Conservation (phyloP, 495 filamentous ascomycete genomes). For the Oleoguttula mirabilis region DNA sequence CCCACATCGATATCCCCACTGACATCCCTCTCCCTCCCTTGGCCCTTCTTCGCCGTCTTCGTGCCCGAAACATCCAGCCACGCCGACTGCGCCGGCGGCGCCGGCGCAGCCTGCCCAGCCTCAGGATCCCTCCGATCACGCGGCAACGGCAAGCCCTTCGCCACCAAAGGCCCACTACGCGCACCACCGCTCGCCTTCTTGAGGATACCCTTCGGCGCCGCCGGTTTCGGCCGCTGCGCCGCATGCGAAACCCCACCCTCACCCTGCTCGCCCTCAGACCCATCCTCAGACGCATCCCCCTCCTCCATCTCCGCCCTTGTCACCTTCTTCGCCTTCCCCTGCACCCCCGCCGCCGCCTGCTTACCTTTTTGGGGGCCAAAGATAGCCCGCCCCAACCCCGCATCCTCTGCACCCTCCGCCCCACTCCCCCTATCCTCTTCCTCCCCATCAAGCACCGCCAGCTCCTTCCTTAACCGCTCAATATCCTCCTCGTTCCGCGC, state of each 20-base stretch:
- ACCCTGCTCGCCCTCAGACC: slow-evolving; percentile 27
- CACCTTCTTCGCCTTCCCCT: slow-evolving; percentile 28
- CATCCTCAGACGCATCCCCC: slow-evolving; percentile 41
- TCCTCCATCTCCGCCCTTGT: slow-evolving; percentile 54
- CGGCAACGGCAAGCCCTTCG: no score
- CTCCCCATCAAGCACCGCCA: slow-evolving; percentile 37
- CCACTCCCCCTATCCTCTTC: slow-evolving; percentile 34
- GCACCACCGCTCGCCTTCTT: no score
- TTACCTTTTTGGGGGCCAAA: slow-evolving; percentile 27
- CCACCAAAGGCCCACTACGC: no score
- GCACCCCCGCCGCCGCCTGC: background rate
- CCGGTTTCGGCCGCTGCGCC: no score
- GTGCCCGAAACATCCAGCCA: no score
- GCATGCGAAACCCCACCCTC: no score
- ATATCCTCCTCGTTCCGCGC: slow-evolving; percentile 70
- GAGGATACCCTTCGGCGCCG: background rate
- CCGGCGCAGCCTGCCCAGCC: no score
- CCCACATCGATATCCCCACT: no score
- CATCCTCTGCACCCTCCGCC: slow-evolving; percentile 11
- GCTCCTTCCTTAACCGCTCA: slow-evolving; percentile 59
- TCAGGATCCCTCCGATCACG: slow-evolving; percentile 5
- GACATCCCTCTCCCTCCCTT: no score
- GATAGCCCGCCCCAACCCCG: slow-evolving; percentile 27
- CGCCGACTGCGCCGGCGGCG: no score
- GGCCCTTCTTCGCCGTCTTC: no score